Evolutionary conservation across 495 filamentous ascomycete species (phyloP).

Genomic region (Aspergillus haitiensis): DNA sequence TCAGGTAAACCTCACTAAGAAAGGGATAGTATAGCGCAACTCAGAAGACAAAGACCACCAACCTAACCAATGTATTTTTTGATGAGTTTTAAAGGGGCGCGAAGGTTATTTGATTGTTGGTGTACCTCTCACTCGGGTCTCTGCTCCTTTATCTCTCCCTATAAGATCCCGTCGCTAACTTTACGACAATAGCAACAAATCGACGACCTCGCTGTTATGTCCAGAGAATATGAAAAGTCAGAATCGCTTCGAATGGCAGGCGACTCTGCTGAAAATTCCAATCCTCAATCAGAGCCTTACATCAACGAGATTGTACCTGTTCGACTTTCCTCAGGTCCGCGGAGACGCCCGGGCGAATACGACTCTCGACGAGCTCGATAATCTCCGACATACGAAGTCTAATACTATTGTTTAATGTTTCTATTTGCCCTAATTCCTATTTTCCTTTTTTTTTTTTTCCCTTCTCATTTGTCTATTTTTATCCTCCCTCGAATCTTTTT

Average conservation of each 20-base stretch:
- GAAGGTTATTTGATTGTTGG: constrained; percentile 56
- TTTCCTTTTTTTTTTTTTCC: neutral
- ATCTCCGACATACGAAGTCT: constrained; percentile 1
- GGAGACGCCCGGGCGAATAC: constrained; percentile 33
- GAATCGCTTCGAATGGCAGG: constrained; percentile 51
- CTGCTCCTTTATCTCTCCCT: constrained; percentile 17
- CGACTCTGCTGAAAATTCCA: constrained; percentile 26
- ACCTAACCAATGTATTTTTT: constrained; percentile 24
- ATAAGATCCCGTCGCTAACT: neutral
- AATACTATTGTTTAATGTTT: neutral
- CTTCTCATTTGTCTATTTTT: neutral
- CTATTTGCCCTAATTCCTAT: neutral
- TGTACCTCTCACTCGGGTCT: constrained; percentile 52
- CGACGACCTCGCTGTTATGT: constrained; percentile 52
- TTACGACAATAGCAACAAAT: constrained; percentile 47
- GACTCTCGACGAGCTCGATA: constrained; percentile 35
- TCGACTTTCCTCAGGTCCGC: constrained; percentile 28
- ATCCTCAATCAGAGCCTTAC: constrained; percentile 41
- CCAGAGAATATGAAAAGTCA: constrained; percentile 53
- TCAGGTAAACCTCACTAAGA: constrained; percentile 37
- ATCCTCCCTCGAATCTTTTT: neutral
- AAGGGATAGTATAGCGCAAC: constrained; percentile 3
- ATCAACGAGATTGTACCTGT: constrained; percentile 54
- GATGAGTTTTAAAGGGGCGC: constrained; percentile 39
- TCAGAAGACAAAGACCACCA: constrained; percentile 1